These are phyloP conservation scores for Fusarium cyanostomum DNA, from an alignment of 2,329 filamentous ascomycete genomes.

Conservation along the genomic window DNA sequence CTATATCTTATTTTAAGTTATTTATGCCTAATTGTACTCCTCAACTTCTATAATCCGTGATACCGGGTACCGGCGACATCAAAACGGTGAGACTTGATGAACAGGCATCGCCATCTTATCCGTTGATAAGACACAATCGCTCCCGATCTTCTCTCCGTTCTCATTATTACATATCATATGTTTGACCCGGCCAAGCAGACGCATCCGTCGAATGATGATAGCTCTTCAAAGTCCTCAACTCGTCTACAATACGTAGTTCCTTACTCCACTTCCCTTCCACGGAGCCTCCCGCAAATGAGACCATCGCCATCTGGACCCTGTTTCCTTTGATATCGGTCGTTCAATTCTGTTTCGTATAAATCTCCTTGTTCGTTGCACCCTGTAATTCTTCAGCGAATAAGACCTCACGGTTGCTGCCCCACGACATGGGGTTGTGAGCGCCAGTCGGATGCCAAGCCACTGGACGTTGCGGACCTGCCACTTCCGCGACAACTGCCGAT, in stretches of 20 bases:
- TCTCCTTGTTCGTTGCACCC: conserved; percentile 1
- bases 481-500: conserved; percentile 30
- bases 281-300: background rate
- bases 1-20: background rate
- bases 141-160: background rate
- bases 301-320: conserved; percentile 30
- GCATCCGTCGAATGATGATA: conserved; percentile 1
- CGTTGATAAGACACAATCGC: background rate
- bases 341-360: background rate
- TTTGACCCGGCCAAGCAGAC: background rate
- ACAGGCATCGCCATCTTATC: background rate
- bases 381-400: conserved; percentile 25
- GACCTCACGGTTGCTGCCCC: conserved; percentile 6
- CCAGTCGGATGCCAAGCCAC: conserved; percentile 34
- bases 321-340: conserved; percentile 11
- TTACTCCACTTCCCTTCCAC: conserved; percentile 17
- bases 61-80: background rate
- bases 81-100: too few species aligned
- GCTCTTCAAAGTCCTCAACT: conserved; percentile 25
- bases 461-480: conserved; percentile 37
- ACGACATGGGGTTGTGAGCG: conserved; percentile 20
- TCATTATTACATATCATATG: background rate
- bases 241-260: conserved; percentile 37
- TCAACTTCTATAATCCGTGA: background rate
- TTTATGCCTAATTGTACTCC: background rate